Conservation (phyloP, 1,284 basidiomycete species). For the Ganoderma resinaceum region DNA sequence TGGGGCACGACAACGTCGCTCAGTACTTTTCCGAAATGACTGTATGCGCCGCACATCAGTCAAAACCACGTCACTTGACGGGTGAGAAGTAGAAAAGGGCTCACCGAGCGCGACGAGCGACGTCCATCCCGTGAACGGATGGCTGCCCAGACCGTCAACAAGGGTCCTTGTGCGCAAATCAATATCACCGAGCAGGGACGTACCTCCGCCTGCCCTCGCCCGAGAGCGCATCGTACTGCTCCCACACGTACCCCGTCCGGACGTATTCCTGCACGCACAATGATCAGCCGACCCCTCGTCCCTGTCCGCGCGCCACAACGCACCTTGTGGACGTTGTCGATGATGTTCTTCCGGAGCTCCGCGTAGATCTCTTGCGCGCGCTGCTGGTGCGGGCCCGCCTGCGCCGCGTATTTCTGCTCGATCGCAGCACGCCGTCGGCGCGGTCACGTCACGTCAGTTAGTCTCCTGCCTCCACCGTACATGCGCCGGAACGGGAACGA, state of each 20-base stretch:
- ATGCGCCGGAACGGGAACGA: neutral
- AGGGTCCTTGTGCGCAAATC: neutral
- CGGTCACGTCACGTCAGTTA: neutral
- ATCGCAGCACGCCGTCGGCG: neutral
- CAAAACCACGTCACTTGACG: neutral
- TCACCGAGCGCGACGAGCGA: slow-evolving; percentile 81
- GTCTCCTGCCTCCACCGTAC: neutral
- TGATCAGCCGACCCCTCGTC: neutral
- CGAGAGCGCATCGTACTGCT: slow-evolving; percentile 88
- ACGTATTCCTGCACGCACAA: slow-evolving; percentile 79
- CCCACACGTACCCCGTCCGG: slow-evolving; percentile 94
- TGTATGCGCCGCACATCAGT: slow-evolving; percentile 24
- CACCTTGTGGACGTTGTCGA: slow-evolving; percentile 88
- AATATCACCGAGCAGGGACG: slow-evolving; percentile 26
- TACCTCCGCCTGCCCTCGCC: slow-evolving; percentile 88
- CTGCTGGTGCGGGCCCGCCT: slow-evolving; percentile 82
- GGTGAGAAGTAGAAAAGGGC: slow-evolving; percentile 37
- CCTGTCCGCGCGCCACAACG: slow-evolving; percentile 25
- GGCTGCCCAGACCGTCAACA: slow-evolving; percentile 51
- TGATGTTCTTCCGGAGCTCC: slow-evolving; percentile 81
- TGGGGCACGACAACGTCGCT: slow-evolving; percentile 4
- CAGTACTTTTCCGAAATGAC: slow-evolving; percentile 55
- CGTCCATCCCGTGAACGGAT: slow-evolving; percentile 95
- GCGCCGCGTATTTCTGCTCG: slow-evolving; percentile 74
- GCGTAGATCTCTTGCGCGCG: slow-evolving; percentile 81